Percentiles rank a stretch among this genome's conserved stretches.
Evolutionary conservation across 192 early-diverging fungal genomes (phyloP).

Genomic region (Ramicandelaber brevisporus): DNA sequence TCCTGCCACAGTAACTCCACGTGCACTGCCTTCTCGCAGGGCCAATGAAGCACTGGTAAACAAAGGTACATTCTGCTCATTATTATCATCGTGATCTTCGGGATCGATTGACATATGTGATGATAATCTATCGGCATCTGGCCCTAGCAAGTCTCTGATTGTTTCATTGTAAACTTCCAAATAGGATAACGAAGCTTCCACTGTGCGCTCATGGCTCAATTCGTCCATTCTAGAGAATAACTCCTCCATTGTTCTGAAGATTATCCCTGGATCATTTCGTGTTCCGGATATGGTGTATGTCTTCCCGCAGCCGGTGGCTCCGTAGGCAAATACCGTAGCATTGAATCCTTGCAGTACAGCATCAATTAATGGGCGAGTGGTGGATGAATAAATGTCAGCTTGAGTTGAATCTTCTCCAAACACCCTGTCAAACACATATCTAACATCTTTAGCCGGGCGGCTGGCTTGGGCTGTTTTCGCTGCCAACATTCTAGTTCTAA

Average conservation of each 20-base stretch:
- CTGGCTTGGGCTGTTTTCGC: conserved; percentile 10
- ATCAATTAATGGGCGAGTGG: conserved; percentile 36
- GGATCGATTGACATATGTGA: no score
- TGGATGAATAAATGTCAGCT: conserved; percentile 38
- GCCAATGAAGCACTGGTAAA: conserved; percentile 27
- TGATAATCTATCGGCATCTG: conserved; percentile 6
- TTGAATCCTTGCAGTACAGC: conserved; percentile 57
- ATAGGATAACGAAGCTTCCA: conserved; percentile 52
- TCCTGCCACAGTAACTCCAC: conserved; percentile 41
- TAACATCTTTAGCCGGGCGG: conserved; percentile 39
- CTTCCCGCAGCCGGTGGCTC: conserved; percentile 63
- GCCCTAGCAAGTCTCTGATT: conserved; percentile 54
- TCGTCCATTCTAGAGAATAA: conserved; percentile 22
- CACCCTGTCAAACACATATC: conserved; percentile 51
- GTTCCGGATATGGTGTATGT: conserved; percentile 62
- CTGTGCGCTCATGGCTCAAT: conserved; percentile 24
- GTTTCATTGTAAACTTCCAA: conserved; percentile 95
- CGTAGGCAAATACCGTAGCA: conserved; percentile 78
- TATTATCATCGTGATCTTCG: no score
- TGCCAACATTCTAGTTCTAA: no score
- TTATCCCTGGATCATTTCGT: conserved; percentile 34
- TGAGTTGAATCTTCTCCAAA: conserved; percentile 45
- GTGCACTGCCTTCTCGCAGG: conserved; percentile 43
- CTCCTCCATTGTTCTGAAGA: conserved; percentile 32
- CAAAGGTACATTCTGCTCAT: no score